These are phyloP conservation scores for Lentinula lateritia DNA, from an alignment of 768 basidiomycete genomes.

Conservation along the genomic window DNA sequence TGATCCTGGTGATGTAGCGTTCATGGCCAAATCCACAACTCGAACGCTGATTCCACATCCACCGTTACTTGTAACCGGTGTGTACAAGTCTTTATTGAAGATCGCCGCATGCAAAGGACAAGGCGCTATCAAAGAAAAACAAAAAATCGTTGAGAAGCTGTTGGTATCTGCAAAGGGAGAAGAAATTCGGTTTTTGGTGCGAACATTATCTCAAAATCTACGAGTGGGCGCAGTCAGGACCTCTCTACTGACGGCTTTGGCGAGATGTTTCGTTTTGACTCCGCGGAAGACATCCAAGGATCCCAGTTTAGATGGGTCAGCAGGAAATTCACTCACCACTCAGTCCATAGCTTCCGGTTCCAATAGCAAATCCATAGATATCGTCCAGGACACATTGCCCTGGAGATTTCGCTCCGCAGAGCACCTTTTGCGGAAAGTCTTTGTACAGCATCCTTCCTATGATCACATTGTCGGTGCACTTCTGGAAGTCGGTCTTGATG, in stretches of 20 bases:
- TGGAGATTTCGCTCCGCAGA: slow-evolving; percentile 53
- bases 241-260: slow-evolving; percentile 74
- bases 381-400: slow-evolving; percentile 28
- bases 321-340: slow-evolving; percentile 22
- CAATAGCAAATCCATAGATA: slow-evolving; percentile 22
- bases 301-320: slow-evolving; percentile 20
- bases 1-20: slow-evolving; percentile 87
- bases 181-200: slow-evolving; percentile 78
- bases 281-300: slow-evolving; percentile 20
- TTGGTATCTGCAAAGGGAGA: slow-evolving; percentile 84
- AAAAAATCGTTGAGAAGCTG: slow-evolving; percentile 71
- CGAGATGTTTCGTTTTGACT: slow-evolving; percentile 61
- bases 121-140: slow-evolving; percentile 73
- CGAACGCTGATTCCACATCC: slow-evolving; percentile 70
- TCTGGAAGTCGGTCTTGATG: slow-evolving; percentile 54
- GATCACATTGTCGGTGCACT: slow-evolving; percentile 61
- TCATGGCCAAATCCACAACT: slow-evolving; percentile 70
- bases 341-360: slow-evolving; percentile 11
- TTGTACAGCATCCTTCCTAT: slow-evolving; percentile 74
- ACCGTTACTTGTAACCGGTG: slow-evolving; percentile 55
- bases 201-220: slow-evolving; percentile 68
- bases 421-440: slow-evolving; percentile 61
- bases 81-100: slow-evolving; percentile 64
- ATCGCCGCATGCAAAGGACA: slow-evolving; percentile 67
- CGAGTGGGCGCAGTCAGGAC: slow-evolving; percentile 87